A percentile compares a stretch with the other conserved stretches of the same genome.
These are phyloP conservation scores for Chlamydomonas sp. DNA, from an alignment of 139 green algal genomes.

Conservation along the genomic window DNA sequence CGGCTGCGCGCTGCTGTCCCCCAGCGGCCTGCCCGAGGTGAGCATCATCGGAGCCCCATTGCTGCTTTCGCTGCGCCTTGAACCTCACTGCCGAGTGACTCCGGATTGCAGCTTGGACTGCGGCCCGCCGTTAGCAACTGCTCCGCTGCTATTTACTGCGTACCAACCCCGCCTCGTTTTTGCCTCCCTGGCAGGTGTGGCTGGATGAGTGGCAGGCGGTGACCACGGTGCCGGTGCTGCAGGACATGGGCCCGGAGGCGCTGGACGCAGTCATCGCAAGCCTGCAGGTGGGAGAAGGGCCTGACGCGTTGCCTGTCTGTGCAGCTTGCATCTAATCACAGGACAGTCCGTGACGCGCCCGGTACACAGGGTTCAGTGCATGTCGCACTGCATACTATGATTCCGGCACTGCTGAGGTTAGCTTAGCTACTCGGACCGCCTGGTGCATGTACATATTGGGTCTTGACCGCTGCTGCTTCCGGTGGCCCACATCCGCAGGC, in stretches of 20 bases:
- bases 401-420: too few relatives aligned
- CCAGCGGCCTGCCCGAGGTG: slow-evolving; percentile 24
- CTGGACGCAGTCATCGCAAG: slow-evolving; percentile 16
- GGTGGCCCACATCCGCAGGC: neutral
- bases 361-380: too few relatives aligned
- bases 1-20: slow-evolving; percentile 19
- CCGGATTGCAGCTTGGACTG: neutral
- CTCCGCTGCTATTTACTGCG: too few relatives aligned
- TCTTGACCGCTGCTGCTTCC: too few relatives aligned
- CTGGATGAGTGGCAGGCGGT: slow-evolving; percentile 33
- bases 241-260: slow-evolving; percentile 12
- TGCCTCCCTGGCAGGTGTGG: neutral
- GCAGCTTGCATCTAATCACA: too few relatives aligned
- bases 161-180: too few relatives aligned
- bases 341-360: too few relatives aligned
- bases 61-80: neutral
- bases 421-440: too few relatives aligned
- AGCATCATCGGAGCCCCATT: neutral
- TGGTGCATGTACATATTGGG: too few relatives aligned
- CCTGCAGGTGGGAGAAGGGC: slow-evolving; percentile 1
- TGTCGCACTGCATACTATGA: too few relatives aligned
- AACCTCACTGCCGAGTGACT: neutral
- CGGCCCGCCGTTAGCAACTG: too few relatives aligned
- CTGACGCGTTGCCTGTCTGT: too few relatives aligned
- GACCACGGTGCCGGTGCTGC: neutral